Base-by-base conservation (phyloP, 352 stramenopile species). In the Globisporangium emineosum region DNA sequence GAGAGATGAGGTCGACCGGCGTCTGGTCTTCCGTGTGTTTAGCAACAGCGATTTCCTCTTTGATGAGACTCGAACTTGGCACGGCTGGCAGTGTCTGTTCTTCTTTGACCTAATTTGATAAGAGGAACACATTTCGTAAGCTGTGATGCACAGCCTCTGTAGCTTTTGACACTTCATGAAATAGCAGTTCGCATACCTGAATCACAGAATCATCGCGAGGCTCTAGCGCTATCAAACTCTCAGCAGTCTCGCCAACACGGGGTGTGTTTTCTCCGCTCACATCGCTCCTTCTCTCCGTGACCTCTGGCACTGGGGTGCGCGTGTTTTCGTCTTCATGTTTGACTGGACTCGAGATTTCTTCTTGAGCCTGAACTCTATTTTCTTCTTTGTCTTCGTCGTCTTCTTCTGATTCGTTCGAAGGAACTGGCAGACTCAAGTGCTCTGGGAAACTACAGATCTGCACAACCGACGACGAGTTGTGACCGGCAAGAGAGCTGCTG, bases 381-480 rank as follows among this genome's bases (percentile, higher is more conserved):
- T 27, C 0, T 15, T 69, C 59, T 9, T 42, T 66, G 29, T 65
- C 51, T 17, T 80, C 61, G 0, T 75, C 49, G 12, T 71, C 50
- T 23, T 32, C 68, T 45, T 69, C 63, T 49, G 68, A 40, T 19
- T 75, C 60, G 17, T 37, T 29, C 23, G 72, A 54, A 37, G 51
- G 66, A 47, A 62, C 17, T 58, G 30, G 64, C 9, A 90, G 40
- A 63, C 81, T 91, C 42, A 91, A 63, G 55, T 90, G 80, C n/a
- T 93, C 80, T 1, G 81, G 84, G 54, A 84, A 91, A 50, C 80
- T 89, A 60, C 77, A 78, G 53, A 81, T 69, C 57, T 79, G 79
- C 19, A 83, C 40, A 12, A 47, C 57, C 3, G 76, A 85, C 13
- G 78, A 84, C 6, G 71, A 76, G 8, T 76, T 65, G 58, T 86